Base-by-base conservation (phyloP, 768 basidiomycete species). In the Amanita polypyramis region DNA sequence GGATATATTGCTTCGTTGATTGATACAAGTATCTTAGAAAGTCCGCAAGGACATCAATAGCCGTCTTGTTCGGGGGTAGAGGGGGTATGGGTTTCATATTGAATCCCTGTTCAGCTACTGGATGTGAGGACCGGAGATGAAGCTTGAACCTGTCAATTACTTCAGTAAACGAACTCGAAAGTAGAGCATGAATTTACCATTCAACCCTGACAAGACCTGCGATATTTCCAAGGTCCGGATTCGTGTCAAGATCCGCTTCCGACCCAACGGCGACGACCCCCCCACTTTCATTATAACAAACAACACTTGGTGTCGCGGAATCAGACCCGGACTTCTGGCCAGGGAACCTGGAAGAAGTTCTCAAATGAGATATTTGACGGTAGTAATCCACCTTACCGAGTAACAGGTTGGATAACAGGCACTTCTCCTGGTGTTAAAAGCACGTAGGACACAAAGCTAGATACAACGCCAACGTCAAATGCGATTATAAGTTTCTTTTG, bases 241-340 rank as follows among this genome's bases (percentile, higher is more conserved):
- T 60, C 25, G 64, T 64, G 23, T 73, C 67, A 11, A 62, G 60
- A 19, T 64, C 57, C 1, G 74, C 67, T 55, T 75, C 74, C 11
- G 73, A 73, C 17, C 73, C 73, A 27, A 68, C 64, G 5, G 72
- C 69, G 42, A 63, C 60, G 14, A 70, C 62, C 0, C 53, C 52
- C 0, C 73, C 73, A 6, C 56, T 52, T 29, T 60, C 53, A 47
- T 72, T 68, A 49, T 76, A 76, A 54, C 69, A 76, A 10, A 75
- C 51, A 44, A 75, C 63, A 20, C 70, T 69, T 4, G 74, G 75
- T 46, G 75, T 72, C 55, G 75, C 75, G 43, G 65, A 69, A 44
- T 69, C 68, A 3, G 70, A 58, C 34, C 49, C 48, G 19, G 49
- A 49, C 17, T 50, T 40, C 37, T 58, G 55, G 8, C 49, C 55